These are phyloP conservation scores for Ascoidea asiatica DNA, from an alignment of 805 yeast species.

Conservation along the genomic window DNA sequence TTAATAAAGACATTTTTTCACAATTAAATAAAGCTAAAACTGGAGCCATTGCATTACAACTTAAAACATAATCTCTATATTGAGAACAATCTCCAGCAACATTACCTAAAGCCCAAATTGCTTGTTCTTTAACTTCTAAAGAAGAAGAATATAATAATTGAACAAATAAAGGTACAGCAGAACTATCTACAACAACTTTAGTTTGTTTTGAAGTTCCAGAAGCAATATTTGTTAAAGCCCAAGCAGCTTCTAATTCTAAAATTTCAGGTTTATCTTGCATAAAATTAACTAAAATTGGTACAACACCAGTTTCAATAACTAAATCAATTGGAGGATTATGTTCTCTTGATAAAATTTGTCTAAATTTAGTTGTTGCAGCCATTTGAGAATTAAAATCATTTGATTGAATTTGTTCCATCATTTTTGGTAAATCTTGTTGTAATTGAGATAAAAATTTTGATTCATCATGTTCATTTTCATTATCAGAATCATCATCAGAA, in stretches of 20 bases:
- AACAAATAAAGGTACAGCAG: conserved; percentile 89
- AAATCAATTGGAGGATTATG: conserved; percentile 92
- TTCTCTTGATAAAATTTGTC: conserved; percentile 88
- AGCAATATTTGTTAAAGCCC: conserved; percentile 99
- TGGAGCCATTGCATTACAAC: conserved; percentile 81
- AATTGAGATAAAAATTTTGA: conserved; percentile 32
- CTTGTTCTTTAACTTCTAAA: conserved; percentile 92
- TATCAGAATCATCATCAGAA: conserved; percentile 15
- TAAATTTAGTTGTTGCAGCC: conserved; percentile 81
- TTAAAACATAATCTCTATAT: conserved; percentile 80
- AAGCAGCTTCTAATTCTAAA: conserved; percentile 94
- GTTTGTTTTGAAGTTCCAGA: conserved; percentile 90
- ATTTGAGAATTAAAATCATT: conserved; percentile 68
- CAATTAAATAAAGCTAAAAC: conserved; percentile 66
- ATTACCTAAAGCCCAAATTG: conserved; percentile 98
- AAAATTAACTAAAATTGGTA: conserved; percentile 79
- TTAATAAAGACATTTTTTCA: conserved; percentile 75
- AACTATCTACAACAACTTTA: conserved; percentile 77
- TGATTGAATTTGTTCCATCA: conserved; percentile 72
- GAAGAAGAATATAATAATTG: conserved; percentile 68
- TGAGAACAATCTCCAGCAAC: conserved; percentile 94
- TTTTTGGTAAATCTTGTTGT: conserved; percentile 62
- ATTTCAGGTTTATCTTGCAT: conserved; percentile 74
- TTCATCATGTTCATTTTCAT: conserved; percentile 17
- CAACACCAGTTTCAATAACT: conserved; percentile 88